These are phyloP conservation scores for Epichloe baconii DNA, from an alignment of 2,329 filamentous ascomycete genomes.

Conservation along the genomic window DNA sequence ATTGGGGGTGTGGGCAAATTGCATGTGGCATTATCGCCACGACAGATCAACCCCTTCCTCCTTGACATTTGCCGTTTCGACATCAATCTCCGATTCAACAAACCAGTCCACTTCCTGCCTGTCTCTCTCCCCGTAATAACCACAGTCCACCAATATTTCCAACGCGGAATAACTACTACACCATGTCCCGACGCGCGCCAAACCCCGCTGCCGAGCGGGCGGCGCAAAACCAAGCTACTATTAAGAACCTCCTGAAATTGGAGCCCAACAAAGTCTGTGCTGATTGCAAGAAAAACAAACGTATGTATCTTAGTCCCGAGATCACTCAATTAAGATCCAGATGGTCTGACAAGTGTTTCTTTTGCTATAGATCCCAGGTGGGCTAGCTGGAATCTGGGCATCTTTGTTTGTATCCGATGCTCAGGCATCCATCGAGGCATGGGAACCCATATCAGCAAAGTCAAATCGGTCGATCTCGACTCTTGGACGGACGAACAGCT, in stretches of 20 bases:
- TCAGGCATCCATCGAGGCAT: conserved; percentile 97
- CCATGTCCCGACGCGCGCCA: conserved; percentile 66
- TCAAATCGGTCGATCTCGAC: conserved; percentile 96
- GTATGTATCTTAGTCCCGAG: conserved; percentile 36
- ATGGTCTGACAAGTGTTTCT: conserved; percentile 2
- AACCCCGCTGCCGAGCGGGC: conserved; percentile 76
- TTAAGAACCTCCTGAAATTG: conserved; percentile 89
- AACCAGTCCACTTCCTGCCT: background rate
- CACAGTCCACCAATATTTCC: background rate
- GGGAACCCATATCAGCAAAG: conserved; percentile 95
- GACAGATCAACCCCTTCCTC: background rate
- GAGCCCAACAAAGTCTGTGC: conserved; percentile 94
- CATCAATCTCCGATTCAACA: background rate
- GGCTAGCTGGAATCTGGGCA: conserved; percentile 96
- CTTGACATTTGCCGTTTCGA: background rate
- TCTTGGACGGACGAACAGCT: conserved; percentile 98
- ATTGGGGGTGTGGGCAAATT: conserved; percentile 1
- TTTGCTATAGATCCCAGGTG: conserved; percentile 72
- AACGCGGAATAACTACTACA: conserved; percentile 8
- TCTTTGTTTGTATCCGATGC: conserved; percentile 96
- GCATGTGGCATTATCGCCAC: conserved; percentile 3
- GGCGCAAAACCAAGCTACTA: conserved; percentile 83
- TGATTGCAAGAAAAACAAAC: conserved; percentile 98
- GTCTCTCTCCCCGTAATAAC: conserved; percentile 7
- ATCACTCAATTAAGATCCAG: background rate